phyloP scores from a whole-genome alignment of 257 asterid species.

The Agastache rugosa region DNA sequence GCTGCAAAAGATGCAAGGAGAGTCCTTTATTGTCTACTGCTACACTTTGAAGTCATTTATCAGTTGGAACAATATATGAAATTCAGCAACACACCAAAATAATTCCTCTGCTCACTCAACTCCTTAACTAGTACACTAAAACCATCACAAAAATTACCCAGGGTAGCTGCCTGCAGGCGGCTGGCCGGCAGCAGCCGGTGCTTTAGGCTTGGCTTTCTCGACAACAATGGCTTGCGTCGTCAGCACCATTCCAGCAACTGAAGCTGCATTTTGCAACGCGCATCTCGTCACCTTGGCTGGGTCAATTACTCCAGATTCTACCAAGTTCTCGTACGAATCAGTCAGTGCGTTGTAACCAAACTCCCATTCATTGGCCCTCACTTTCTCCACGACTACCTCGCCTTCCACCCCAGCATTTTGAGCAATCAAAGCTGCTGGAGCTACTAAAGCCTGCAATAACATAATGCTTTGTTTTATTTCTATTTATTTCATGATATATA shows the following conservation, averaged over 20 bases:
- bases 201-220: conserved; percentile 73
- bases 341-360: conserved; percentile 87
- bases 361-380: conserved; percentile 75
- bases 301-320: conserved; percentile 81
- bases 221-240: conserved; percentile 95
- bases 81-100: background rate
- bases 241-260: conserved; percentile 95
- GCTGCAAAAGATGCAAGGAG: too few relatives aligned
- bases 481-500: too few relatives aligned
- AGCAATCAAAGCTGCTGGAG: conserved; percentile 88
- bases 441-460: conserved; percentile 64
- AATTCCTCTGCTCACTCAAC: background rate
- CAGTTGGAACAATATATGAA: too few relatives aligned
- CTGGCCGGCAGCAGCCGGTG: conserved; percentile 43
- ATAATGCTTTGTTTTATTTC: background rate
- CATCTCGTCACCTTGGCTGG: conserved; percentile 95
- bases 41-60: background rate
- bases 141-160: background rate
- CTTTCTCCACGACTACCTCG: conserved; percentile 90
- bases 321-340: conserved; percentile 73
- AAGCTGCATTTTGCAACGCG: conserved; percentile 78
- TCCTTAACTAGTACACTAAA: background rate
- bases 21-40: conserved; percentile 11
- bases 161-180: conserved; percentile 44
- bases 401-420: conserved; percentile 91